Evolutionary conservation across 129 eudicot species (phyloP), one percentile per base, ranked within the genome.

Genomic region (Deinandra increscens): DNA sequence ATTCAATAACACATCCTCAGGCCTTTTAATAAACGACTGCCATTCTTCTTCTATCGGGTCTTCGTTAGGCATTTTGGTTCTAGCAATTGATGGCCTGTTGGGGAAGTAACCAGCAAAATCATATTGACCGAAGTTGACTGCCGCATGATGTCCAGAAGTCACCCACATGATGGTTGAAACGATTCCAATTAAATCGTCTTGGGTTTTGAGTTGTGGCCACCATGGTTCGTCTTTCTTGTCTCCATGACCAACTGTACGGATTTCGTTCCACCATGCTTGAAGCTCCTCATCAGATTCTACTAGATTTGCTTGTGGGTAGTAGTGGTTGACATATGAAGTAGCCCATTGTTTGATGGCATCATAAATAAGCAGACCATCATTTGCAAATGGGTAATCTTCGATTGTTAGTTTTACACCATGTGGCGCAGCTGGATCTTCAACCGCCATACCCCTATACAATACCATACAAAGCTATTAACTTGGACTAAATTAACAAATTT

Each of bases 141-240:
- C n/a, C n/a, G n/a, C n/a, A n/a, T n/a, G n/a, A n/a, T n/a, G n/a
- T n/a, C n/a, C n/a, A n/a, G n/a, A n/a, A n/a, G n/a, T n/a, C n/a
- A n/a, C n/a, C n/a, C n/a, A n/a, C n/a, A n/a, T n/a, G n/a, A n/a
- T n/a, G n/a, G n/a, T n/a, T n/a, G n/a, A n/a, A n/a, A n/a, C n/a
- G n/a, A n/a, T n/a, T n/a, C n/a, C n/a, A n/a, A n/a, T n/a, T n/a
- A n/a, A n/a, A n/a, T n/a, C n/a, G n/a, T n/a, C n/a, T n/a, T n/a
- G n/a, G n/a, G n/a, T n/a, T n/a, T n/a, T n/a, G n/a, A n/a, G n/a
- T 14, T 54, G 64, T 18, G 88, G 83, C 88, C 88, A 84, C 88
- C 88, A 80, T 20, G 88, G 73, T 55, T 79, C 80, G 34, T 84
- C 79, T 58, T 84, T 84, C 72, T 81, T 81, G 46, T 84, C 85